Evolutionary conservation across 2,329 filamentous ascomycete species (phyloP).

Genomic region (Neofusicoccum kwambonambiense): DNA sequence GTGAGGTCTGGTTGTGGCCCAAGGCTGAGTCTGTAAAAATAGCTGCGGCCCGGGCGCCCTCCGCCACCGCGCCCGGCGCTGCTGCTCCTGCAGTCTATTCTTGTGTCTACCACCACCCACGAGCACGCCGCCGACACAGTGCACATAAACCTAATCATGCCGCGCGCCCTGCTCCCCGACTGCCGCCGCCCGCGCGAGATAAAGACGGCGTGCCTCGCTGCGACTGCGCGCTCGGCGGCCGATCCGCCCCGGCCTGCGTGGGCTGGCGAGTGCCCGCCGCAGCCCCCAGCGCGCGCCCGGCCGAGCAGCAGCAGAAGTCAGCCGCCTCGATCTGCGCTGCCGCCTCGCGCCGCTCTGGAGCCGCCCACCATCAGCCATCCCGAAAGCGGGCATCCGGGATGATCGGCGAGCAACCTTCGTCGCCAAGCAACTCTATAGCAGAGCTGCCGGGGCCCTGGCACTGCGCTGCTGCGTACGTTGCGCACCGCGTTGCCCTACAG

Average conservation of each 20-base stretch:
- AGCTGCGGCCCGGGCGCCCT: not conserved
- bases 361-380: not conserved
- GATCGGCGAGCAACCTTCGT: not conserved
- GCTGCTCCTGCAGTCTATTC: not conserved
- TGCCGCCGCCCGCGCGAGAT: too few relatives aligned
- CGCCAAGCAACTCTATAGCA: not conserved
- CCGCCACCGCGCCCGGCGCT: not conserved
- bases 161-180: too few relatives aligned
- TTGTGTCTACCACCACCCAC: not conserved
- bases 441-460: too few relatives aligned
- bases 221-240: too few relatives aligned
- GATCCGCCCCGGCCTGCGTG: too few relatives aligned
- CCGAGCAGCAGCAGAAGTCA: not conserved
- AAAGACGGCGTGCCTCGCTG: too few relatives aligned
- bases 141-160: not conserved
- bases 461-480: too few relatives aligned
- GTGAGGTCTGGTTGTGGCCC: not conserved
- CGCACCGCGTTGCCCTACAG: too few relatives aligned
- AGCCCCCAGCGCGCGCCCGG: not conserved
- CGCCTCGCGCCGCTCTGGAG: not conserved
- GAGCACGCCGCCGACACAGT: not conserved
- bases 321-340: not conserved
- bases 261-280: too few relatives aligned
- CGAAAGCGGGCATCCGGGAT: not conserved
- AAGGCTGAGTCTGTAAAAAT: conserved; percentile 15